These are phyloP conservation scores for Fusarium cyanostomum DNA, from an alignment of 2,329 filamentous ascomycete species.

Conservation along the genomic window DNA sequence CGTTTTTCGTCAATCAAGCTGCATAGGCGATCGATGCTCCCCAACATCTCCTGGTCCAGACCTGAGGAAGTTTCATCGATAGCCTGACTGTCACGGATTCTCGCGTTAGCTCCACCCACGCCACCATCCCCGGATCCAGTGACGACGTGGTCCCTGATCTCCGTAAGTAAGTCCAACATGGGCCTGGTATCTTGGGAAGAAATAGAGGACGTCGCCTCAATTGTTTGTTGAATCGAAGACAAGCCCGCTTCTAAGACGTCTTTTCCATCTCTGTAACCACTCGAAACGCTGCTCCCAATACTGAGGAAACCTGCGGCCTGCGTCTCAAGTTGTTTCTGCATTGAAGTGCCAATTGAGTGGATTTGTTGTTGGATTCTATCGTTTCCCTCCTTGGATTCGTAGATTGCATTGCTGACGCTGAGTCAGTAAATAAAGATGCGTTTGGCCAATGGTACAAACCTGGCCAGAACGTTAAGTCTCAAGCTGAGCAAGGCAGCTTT, in stretches of 20 bases:
- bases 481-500: neutral
- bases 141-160: neutral
- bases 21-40: neutral
- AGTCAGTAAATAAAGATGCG: neutral
- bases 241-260: neutral
- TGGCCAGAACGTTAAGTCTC: conserved; percentile 1
- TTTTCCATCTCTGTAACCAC: neutral
- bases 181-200: neutral
- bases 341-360: neutral
- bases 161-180: neutral
- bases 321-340: neutral
- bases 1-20: neutral
- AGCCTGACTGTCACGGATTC: neutral
- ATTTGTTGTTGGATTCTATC: neutral
- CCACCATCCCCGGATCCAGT: neutral
- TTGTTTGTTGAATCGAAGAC: neutral
- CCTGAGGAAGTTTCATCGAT: neutral
- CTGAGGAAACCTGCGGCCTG: neutral
- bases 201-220: neutral
- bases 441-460: neutral
- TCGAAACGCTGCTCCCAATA: neutral
- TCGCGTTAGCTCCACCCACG: too few relatives aligned
- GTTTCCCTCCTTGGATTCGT: neutral
- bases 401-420: neutral
- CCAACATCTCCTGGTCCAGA: neutral